Evolutionary conservation across 306 rosid species (phyloP), one percentile per base, ranked within the genome.

Genomic region (Mucuna pruriens): DNA sequence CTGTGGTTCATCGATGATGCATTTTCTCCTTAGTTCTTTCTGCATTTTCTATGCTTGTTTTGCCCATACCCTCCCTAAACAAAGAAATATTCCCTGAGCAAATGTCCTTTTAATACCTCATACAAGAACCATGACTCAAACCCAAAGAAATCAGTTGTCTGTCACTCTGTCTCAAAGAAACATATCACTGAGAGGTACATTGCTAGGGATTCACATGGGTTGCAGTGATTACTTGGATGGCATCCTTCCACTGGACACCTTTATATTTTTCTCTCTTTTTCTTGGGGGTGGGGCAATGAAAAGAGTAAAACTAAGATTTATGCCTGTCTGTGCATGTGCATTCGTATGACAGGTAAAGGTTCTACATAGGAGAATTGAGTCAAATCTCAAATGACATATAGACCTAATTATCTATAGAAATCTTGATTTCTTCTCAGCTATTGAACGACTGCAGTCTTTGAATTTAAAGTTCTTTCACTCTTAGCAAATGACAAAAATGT

Each of bases 281-380:
- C 17, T 2, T 26, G 25, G 42, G 26, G 31, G 38, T 12, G 13
- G 20, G 44, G 31, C 4, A 7, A 26, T 16, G 51, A n/a, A 75
- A 55, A 15, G 33, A 71, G 29, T 12, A 4, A 44, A 12, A 42
- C 55, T 74, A 25, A n/a, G 31, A 45, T 82, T 82, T 69, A 36
- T 70, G 45, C 22, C 46, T 22, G 46, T 72, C 34, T 64, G 5
- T 51, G 48, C 34, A n/a, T 68, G 62, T 57, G 31, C 51, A 2
- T 46, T 29, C 61, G 20, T 74, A 3, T 44, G 55, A 42, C 26
- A 9, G 62, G 52, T 77, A 61, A 51, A 42, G 11, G 68, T 65
- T 77, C 31, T 77, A 55, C 31, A 5, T 70, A 4, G 60, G 51
- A 67, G 55, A 74, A 67, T n/a, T 52, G 44, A 67, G 6, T 67